phyloP scores from a whole-genome alignment of 129 eudicot species.

The Artemisia tridentata region DNA sequence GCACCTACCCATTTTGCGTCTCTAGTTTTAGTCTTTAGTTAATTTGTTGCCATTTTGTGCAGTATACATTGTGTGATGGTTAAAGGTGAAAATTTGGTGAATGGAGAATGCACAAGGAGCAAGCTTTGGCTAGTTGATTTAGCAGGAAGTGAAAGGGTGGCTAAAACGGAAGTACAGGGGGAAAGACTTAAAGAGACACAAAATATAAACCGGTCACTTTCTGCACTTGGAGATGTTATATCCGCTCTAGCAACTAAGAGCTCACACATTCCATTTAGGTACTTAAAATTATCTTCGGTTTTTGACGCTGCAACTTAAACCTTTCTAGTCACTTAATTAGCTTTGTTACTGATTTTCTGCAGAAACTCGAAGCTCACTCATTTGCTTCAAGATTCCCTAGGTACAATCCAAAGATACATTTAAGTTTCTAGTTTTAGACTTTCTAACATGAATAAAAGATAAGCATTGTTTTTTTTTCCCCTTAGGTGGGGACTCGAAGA shows the following conservation, averaged over 20 bases:
- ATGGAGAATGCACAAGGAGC: constrained; percentile 90
- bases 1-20: neutral
- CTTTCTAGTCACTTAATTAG: neutral
- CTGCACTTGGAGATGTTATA: constrained; percentile 98
- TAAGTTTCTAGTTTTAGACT: constrained; percentile 2
- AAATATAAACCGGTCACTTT: constrained; percentile 87
- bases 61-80: constrained; percentile 99
- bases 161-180: constrained; percentile 93
- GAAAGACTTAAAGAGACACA: constrained; percentile 92
- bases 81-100: constrained; percentile 79
- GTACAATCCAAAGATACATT: constrained; percentile 33
- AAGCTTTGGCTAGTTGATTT: constrained; percentile 91
- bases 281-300: neutral
- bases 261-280: constrained; percentile 90
- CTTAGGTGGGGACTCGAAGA: constrained; percentile 97
- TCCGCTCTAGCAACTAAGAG: constrained; percentile 89
- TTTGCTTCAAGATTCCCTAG: constrained; percentile 97
- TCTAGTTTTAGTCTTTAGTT: neutral
- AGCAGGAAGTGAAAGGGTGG: constrained; percentile 94
- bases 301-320: neutral
- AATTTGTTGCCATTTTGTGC: constrained; percentile 29
- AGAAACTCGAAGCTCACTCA: constrained; percentile 99
- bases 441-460: neutral
- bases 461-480: too few relatives aligned
- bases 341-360: constrained; percentile 24